These are phyloP conservation scores for Didymella keratinophila DNA, from an alignment of 2,329 filamentous ascomycete species.

Conservation along the genomic window DNA sequence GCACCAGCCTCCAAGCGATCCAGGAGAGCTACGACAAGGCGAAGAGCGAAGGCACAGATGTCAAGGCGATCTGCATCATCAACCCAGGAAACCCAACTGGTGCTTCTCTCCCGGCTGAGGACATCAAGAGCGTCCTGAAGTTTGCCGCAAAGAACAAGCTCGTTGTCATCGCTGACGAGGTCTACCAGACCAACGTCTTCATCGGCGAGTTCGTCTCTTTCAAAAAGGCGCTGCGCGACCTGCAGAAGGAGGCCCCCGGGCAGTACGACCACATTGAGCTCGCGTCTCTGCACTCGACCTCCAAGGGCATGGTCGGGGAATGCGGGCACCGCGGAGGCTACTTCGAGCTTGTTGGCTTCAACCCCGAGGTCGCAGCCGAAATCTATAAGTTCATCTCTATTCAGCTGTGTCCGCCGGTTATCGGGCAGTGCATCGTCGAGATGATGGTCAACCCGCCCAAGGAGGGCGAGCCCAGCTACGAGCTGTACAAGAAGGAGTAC, in stretches of 20 bases:
- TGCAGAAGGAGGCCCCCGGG: slow-evolving; percentile 73
- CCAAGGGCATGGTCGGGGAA: slow-evolving; percentile 99
- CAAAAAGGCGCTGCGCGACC: slow-evolving; percentile 82
- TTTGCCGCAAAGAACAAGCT: slow-evolving; percentile 85
- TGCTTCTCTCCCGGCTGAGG: slow-evolving; percentile 78
- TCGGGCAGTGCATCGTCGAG: slow-evolving; percentile 96
- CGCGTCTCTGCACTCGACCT: slow-evolving; percentile 89
- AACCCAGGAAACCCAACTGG: slow-evolving; percentile 98
- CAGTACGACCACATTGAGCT: slow-evolving; percentile 88
- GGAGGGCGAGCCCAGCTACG: slow-evolving; percentile 81
- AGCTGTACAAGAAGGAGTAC: slow-evolving; percentile 86
- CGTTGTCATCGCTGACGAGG: slow-evolving; percentile 93
- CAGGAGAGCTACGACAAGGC: slow-evolving; percentile 76
- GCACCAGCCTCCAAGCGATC: slow-evolving; percentile 84
- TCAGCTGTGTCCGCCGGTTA: slow-evolving; percentile 92
- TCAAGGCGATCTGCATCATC: slow-evolving; percentile 94
- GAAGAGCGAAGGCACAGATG: slow-evolving; percentile 78
- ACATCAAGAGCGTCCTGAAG: slow-evolving; percentile 85
- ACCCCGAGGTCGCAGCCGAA: slow-evolving; percentile 83
- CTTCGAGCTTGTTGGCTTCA: slow-evolving; percentile 94
- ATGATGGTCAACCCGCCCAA: slow-evolving; percentile 96
- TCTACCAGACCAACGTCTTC: slow-evolving; percentile 99
- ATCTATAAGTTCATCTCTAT: slow-evolving; percentile 99
- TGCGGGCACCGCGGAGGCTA: slow-evolving; percentile 97
- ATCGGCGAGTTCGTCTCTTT: slow-evolving; percentile 93